These are phyloP conservation scores for Acorus calamus DNA, from an alignment of 106 monocot genomes.

Conservation along the genomic window DNA sequence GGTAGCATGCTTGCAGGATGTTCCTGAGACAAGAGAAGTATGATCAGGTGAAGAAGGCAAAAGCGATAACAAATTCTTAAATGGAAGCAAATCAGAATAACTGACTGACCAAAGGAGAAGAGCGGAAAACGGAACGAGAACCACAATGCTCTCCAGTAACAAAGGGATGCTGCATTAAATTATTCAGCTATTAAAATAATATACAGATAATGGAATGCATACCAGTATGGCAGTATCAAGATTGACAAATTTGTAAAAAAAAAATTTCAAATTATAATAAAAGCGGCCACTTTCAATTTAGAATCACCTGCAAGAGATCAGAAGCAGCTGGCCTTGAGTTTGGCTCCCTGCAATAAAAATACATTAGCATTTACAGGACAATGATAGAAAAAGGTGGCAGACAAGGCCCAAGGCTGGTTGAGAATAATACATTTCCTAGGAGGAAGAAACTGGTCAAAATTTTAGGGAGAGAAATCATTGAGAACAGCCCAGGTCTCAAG, in stretches of 20 bases:
- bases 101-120: constrained; percentile 20
- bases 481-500: too few species aligned
- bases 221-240: too few species aligned
- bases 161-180: constrained; percentile 48
- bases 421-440: too few species aligned
- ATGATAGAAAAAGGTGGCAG: neutral
- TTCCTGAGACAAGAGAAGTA: constrained; percentile 14
- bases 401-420: too few species aligned
- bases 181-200: too few species aligned
- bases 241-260: too few species aligned
- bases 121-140: constrained; percentile 10
- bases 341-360: constrained; percentile 46
- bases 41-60: neutral
- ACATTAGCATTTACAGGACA: neutral
- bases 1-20: constrained; percentile 9
- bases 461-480: too few species aligned
- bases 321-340: constrained; percentile 55
- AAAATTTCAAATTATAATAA: too few species aligned
- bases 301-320: constrained; percentile 45
- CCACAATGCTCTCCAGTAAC: constrained; percentile 34
- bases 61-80: neutral
- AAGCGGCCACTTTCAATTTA: neutral
- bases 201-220: too few species aligned
- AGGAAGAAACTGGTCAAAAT: too few species aligned
- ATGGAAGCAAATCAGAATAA: neutral